phyloP scores from a whole-genome alignment of 768 basidiomycete genomes.

The Psilocybe azurescens region DNA sequence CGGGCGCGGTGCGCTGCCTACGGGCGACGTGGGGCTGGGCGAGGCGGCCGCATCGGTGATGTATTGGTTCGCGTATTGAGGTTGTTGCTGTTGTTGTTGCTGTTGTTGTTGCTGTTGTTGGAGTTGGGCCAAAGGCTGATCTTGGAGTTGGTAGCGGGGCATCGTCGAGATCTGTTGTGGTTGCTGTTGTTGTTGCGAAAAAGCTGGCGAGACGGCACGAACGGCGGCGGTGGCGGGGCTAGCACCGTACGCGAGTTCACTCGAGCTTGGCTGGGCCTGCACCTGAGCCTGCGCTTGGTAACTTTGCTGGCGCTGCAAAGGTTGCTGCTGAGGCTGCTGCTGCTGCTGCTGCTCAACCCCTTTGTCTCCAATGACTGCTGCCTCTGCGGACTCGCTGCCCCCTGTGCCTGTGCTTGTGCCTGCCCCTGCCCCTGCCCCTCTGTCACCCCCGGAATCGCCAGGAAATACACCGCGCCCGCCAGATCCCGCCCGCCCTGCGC shows the following conservation, averaged over 20 bases:
- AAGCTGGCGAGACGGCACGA: conserved; percentile 10
- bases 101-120: conserved; percentile 19
- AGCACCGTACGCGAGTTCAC: conserved; percentile 13
- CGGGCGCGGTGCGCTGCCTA: not conserved
- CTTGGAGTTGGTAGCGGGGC: conserved; percentile 20
- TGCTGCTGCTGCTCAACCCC: conserved; percentile 20
- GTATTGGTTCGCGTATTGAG: not conserved
- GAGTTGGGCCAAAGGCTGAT: conserved; percentile 22
- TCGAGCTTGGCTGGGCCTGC: conserved; percentile 3
- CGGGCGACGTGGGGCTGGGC: too few species aligned
- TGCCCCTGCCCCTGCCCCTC: conserved; percentile 19
- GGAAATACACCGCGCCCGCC: conserved; percentile 82
- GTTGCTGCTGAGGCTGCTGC: conserved; percentile 12
- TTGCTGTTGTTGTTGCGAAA: conserved; percentile 25
- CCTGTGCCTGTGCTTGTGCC: conserved; percentile 20
- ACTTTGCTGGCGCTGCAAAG: conserved; percentile 18
- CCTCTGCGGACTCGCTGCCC: conserved; percentile 13
- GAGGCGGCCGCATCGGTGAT: not conserved
- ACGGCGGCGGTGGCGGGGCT: conserved; percentile 7
- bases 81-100: conserved; percentile 8
- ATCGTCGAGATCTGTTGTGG: conserved; percentile 27
- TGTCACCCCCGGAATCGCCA: conserved; percentile 76
- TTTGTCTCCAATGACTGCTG: conserved; percentile 7
- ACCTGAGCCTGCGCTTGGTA: conserved; percentile 19
- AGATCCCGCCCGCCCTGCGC: conserved; percentile 77